Evolutionary conservation across 768 basidiomycete genomes (phyloP).

Genomic region (Roridomyces roridus): DNA sequence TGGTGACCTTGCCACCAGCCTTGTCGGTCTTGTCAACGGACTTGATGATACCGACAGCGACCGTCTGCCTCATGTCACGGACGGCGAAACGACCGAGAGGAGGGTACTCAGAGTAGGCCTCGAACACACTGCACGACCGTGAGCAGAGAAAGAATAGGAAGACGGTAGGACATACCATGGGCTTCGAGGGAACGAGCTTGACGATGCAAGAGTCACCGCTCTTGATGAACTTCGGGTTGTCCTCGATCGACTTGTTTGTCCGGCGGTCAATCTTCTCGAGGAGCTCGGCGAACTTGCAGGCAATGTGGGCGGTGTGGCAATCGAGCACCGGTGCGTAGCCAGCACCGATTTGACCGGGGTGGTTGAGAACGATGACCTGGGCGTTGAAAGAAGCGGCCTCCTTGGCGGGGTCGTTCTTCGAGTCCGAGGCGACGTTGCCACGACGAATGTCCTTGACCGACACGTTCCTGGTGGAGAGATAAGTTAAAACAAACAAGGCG

Average conservation of each 20-base stretch:
- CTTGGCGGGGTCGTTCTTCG: slow-evolving; percentile 99
- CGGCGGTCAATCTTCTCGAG: slow-evolving; percentile 99
- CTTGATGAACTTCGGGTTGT: slow-evolving; percentile 96
- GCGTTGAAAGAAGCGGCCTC: slow-evolving; percentile 99
- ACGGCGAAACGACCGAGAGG: slow-evolving; percentile 99
- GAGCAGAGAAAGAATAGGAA: neutral
- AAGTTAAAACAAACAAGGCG: neutral
- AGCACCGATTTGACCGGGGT: slow-evolving; percentile 99
- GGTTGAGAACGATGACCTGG: slow-evolving; percentile 99
- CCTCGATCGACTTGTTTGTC: slow-evolving; percentile 92
- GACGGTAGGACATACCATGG: slow-evolving; percentile 61
- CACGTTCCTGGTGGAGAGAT: slow-evolving; percentile 77
- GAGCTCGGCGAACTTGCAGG: slow-evolving; percentile 98
- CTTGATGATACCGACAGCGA: slow-evolving; percentile 99
- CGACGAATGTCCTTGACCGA: slow-evolving; percentile 99
- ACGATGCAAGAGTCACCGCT: slow-evolving; percentile 99
- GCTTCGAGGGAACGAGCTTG: slow-evolving; percentile 96
- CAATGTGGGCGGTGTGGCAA: slow-evolving; percentile 99
- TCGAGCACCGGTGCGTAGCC: slow-evolving; percentile 99
- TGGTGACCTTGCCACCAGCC: slow-evolving; percentile 89
- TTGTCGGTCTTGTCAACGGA: slow-evolving; percentile 95
- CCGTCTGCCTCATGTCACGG: slow-evolving; percentile 99
- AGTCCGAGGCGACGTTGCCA: slow-evolving; percentile 99
- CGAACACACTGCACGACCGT: slow-evolving; percentile 60
- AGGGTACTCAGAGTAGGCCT: slow-evolving; percentile 96